Evolutionary conservation across 1,284 basidiomycete genomes (phyloP).

Genomic region (Anthracocystis panici-leucophaei): DNA sequence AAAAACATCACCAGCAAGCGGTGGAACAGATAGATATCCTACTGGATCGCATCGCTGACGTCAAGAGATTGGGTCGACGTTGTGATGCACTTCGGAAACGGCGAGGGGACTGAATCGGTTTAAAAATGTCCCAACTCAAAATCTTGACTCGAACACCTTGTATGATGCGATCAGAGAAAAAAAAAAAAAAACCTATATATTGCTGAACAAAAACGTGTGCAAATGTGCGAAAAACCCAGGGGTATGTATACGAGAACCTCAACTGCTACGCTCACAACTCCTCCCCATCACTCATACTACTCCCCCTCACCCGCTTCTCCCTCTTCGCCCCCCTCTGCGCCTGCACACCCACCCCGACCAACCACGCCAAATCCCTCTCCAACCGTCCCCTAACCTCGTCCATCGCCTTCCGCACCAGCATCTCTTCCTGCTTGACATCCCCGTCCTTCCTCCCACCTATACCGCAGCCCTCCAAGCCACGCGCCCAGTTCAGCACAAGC

Average conservation of each 20-base stretch:
- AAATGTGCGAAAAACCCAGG: too few species aligned
- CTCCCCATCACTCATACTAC: constrained; percentile 48
- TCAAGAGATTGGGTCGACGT: constrained; percentile 7
- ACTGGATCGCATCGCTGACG: constrained; percentile 4
- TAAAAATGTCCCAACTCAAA: not conserved
- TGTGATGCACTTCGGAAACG: constrained; percentile 7
- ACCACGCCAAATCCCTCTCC: constrained; percentile 58
- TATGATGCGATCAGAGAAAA: too few species aligned
- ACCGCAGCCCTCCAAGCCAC: constrained; percentile 35
- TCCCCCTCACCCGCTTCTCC: constrained; percentile 28
- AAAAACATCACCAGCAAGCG: not conserved
- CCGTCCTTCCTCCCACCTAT: constrained; percentile 7
- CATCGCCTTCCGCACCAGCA: constrained; percentile 48
- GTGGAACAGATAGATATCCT: constrained; percentile 7
- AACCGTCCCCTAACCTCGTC: constrained; percentile 49
- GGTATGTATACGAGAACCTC: not conserved
- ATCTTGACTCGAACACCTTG: not conserved
- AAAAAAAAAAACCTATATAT: too few species aligned
- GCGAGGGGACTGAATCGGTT: too few species aligned
- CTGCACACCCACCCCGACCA: constrained; percentile 39
- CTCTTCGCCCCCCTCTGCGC: constrained; percentile 15
- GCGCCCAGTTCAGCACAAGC: constrained; percentile 57
- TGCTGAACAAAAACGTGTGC: too few species aligned
- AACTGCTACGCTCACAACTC: constrained; percentile 20
- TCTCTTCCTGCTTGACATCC: constrained; percentile 37